phyloP scores from a whole-genome alignment of 169 alveolate species.

The Sarcocystis neurona region DNA sequence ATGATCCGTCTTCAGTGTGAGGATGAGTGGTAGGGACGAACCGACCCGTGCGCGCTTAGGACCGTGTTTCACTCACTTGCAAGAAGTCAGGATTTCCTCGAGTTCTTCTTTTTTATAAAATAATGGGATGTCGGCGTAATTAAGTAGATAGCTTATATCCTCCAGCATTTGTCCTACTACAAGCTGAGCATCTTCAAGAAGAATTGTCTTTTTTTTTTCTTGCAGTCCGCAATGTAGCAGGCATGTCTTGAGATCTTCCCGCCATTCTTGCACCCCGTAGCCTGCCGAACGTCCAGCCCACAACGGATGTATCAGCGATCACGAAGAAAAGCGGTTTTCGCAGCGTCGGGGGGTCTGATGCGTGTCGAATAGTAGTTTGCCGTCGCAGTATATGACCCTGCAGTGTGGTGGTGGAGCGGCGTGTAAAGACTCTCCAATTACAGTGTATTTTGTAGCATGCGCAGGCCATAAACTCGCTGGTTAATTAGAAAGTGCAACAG shows the following conservation, averaged over 20 bases:
- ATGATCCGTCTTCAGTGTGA: too few relatives aligned
- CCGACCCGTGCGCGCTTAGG: too few relatives aligned
- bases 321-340: slow-evolving; percentile 63
- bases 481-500: too few relatives aligned
- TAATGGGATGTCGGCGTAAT: slow-evolving; percentile 93
- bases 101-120: slow-evolving; percentile 90
- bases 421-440: too few relatives aligned
- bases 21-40: too few relatives aligned
- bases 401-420: too few relatives aligned
- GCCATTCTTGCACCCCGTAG: slow-evolving; percentile 86
- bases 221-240: slow-evolving; percentile 90
- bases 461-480: too few relatives aligned
- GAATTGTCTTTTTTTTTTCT: slow-evolving; percentile 87
- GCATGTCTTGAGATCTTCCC: slow-evolving; percentile 90
- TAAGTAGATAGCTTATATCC: slow-evolving; percentile 91
- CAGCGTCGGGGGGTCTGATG: too few relatives aligned
- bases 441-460: too few relatives aligned
- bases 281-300: slow-evolving; percentile 32
- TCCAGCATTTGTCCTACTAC: slow-evolving; percentile 91
- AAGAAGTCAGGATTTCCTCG: slow-evolving; percentile 86
- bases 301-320: background rate
- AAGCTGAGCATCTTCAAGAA: slow-evolving; percentile 91
- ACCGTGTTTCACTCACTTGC: slow-evolving; percentile 63
- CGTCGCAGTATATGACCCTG: too few relatives aligned
- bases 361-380: too few relatives aligned